Evolutionary conservation across 176 grass and related monocot species (phyloP).

Genomic region (Juncus effusus): DNA sequence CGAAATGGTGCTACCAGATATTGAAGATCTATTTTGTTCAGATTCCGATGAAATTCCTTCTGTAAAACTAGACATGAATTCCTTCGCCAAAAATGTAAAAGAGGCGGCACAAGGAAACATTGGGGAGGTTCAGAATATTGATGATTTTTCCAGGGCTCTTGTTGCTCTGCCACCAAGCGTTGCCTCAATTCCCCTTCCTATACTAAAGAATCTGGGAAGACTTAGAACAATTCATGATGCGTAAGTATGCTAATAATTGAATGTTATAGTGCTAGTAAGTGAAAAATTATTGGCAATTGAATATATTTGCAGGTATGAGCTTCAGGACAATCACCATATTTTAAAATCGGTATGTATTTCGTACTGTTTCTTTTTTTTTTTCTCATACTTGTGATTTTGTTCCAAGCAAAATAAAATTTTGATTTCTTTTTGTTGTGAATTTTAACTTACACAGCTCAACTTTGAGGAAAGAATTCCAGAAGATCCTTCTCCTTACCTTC

Average conservation of each 20-base stretch:
- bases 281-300: constrained; percentile 15
- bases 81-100: constrained; percentile 71
- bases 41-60: constrained; percentile 77
- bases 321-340: constrained; percentile 82
- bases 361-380: constrained; percentile 1
- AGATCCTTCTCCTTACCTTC: constrained; percentile 83
- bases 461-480: constrained; percentile 66
- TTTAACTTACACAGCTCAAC: constrained; percentile 42
- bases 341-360: constrained; percentile 53
- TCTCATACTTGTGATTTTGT: neutral
- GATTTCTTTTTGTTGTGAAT: too few species aligned
- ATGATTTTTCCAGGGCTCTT: constrained; percentile 82
- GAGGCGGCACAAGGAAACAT: constrained; percentile 52
- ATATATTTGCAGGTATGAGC: constrained; percentile 55
- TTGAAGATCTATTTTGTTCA: constrained; percentile 60
- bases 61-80: constrained; percentile 78
- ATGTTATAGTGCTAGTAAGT: neutral
- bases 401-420: neutral
- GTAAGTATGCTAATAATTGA: constrained; percentile 37
- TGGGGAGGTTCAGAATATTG: constrained; percentile 25
- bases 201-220: constrained; percentile 76
- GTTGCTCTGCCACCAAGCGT: constrained; percentile 66
- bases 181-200: constrained; percentile 11
- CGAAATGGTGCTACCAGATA: constrained; percentile 28
- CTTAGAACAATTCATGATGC: constrained; percentile 86